phyloP scores from a whole-genome alignment of 371 early-diverging fungal species.

The Haplosporangium sp. region DNA sequence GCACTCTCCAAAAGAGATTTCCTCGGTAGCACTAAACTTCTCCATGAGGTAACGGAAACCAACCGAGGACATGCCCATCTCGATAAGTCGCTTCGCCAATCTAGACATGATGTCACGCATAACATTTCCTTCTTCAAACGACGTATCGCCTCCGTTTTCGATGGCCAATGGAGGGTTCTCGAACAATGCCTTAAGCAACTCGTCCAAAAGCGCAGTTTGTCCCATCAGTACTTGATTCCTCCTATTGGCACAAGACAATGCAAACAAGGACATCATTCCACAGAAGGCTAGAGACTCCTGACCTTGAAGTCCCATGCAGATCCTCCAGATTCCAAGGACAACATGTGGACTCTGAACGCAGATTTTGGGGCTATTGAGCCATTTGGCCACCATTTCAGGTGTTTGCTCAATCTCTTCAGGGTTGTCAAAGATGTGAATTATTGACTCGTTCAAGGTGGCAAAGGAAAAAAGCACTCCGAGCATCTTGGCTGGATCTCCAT shows the following conservation, averaged over 20 bases:
- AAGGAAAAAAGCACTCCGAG: slow-evolving; percentile 76
- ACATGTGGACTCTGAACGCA: slow-evolving; percentile 69
- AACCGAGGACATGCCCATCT: slow-evolving; percentile 70
- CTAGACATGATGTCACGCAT: slow-evolving; percentile 60
- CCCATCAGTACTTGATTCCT: slow-evolving; percentile 76
- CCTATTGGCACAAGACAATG: slow-evolving; percentile 66
- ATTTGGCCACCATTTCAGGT: slow-evolving; percentile 52
- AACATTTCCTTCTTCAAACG: slow-evolving; percentile 23
- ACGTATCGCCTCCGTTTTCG: slow-evolving; percentile 25
- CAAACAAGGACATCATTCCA: slow-evolving; percentile 61
- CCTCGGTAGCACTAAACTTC: slow-evolving; percentile 57
- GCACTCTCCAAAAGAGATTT: slow-evolving; percentile 54
- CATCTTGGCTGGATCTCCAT: slow-evolving; percentile 57
- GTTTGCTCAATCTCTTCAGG: slow-evolving; percentile 36
- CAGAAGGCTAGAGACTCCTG: slow-evolving; percentile 60
- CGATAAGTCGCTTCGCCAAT: slow-evolving; percentile 69
- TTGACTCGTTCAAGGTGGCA: slow-evolving; percentile 64
- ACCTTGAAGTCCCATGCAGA: slow-evolving; percentile 59
- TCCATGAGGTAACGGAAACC: slow-evolving; percentile 74
- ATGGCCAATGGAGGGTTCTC: slow-evolving; percentile 29
- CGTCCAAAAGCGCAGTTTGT: slow-evolving; percentile 65
- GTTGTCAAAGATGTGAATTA: slow-evolving; percentile 62
- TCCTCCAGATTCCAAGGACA: slow-evolving; percentile 62
- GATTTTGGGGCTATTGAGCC: slow-evolving; percentile 52
- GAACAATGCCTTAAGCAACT: slow-evolving; percentile 63